phyloP scores from a whole-genome alignment of 345 rosid genomes.

The Syzygium aromaticum region DNA sequence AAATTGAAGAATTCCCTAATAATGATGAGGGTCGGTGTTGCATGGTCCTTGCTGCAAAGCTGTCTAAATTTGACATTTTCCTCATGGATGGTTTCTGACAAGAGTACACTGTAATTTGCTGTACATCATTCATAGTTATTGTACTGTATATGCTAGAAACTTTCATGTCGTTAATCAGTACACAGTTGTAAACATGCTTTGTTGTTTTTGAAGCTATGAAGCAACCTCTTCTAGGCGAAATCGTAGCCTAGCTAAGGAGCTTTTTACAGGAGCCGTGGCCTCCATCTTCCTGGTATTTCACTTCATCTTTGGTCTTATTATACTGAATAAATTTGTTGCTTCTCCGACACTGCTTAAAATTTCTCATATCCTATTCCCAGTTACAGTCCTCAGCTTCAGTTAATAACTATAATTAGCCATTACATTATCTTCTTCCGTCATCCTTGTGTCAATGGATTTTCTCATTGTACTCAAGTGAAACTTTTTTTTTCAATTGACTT shows the following conservation, averaged over 20 bases:
- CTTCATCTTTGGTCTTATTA: not conserved
- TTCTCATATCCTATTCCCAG: not conserved
- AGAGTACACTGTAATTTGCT: not conserved
- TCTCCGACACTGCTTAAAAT: not conserved
- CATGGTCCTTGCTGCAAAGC: not conserved
- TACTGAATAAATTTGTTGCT: not conserved
- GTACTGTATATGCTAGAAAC: not conserved
- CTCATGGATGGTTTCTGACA: not conserved
- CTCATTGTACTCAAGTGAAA: not conserved
- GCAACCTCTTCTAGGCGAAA: conserved; percentile 73
- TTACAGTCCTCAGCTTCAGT: not conserved
- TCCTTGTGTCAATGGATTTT: not conserved
- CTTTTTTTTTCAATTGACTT: not conserved
- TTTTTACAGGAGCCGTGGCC: conserved; percentile 57
- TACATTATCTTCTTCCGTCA: not conserved
- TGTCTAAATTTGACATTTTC: not conserved
- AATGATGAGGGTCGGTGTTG: not conserved
- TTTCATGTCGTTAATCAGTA: not conserved
- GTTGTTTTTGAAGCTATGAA: conserved; percentile 53
- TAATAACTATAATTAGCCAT: not conserved
- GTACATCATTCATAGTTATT: not conserved
- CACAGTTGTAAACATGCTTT: not conserved
- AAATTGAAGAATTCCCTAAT: not conserved
- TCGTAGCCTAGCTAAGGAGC: conserved; percentile 68
- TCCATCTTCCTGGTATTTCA: conserved; percentile 69